Percentiles rank a stretch among this genome's conserved stretches.
These are phyloP conservation scores for Plantago coronopus DNA, from an alignment of 305 asterid species.

Conservation along the genomic window DNA sequence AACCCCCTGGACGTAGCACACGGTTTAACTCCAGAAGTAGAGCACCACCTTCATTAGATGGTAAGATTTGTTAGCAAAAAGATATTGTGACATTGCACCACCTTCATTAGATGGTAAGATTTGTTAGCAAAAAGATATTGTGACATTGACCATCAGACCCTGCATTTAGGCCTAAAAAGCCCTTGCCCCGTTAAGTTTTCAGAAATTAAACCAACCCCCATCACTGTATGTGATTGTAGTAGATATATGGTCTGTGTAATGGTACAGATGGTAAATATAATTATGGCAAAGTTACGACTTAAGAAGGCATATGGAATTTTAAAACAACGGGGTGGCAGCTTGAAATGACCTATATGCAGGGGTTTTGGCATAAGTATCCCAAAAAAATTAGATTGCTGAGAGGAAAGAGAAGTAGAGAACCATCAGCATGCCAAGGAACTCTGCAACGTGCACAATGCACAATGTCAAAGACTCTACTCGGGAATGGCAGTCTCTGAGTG, in stretches of 20 bases:
- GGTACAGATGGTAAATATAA: background rate
- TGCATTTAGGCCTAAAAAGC: background rate
- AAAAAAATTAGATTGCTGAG: background rate
- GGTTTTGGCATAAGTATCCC: background rate
- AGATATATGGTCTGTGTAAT: background rate
- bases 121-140: slow-evolving; percentile 8
- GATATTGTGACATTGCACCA: too few species aligned
- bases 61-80: slow-evolving; percentile 13
- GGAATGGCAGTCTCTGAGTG: slow-evolving; percentile 70
- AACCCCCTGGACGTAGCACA: slow-evolving; percentile 83
- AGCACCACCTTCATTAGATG: slow-evolving; percentile 62
- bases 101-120: slow-evolving; percentile 44
- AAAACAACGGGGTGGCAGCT: too few species aligned
- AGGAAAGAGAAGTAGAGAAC: slow-evolving; percentile 25
- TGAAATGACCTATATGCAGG: background rate
- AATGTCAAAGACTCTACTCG: slow-evolving; percentile 73
- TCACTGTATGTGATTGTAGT: slow-evolving; percentile 2
- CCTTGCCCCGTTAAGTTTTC: background rate
- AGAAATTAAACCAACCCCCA: background rate
- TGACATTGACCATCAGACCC: background rate
- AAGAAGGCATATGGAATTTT: too few species aligned
- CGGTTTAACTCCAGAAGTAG: slow-evolving; percentile 81
- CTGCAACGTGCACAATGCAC: slow-evolving; percentile 93
- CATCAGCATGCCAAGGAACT: slow-evolving; percentile 88
- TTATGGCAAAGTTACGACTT: too few species aligned